A percentile compares a stretch with the other conserved stretches of the same genome.
phyloP scores from a whole-genome alignment of 495 filamentous ascomycete species.

The Lentithecium fluviatile region DNA sequence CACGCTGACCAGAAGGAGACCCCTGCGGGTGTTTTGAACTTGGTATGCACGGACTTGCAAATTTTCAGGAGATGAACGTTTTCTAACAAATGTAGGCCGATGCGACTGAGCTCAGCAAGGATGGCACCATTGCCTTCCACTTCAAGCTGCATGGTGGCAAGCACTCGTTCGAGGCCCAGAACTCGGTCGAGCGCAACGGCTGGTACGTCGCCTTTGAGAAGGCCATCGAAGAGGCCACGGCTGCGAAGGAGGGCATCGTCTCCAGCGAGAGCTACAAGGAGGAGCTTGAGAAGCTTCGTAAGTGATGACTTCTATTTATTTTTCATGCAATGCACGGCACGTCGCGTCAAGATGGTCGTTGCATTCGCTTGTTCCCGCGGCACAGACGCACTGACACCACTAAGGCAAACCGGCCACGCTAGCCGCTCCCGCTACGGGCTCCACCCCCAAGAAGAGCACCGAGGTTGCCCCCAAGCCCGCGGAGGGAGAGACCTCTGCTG shows the following conservation, averaged over 20 bases:
- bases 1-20: constrained; percentile 73
- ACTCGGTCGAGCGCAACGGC: constrained; percentile 75
- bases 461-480: constrained; percentile 37
- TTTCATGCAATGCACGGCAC: neutral
- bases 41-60: constrained; percentile 56
- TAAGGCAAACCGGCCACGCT: constrained; percentile 41
- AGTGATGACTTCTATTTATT: constrained; percentile 26
- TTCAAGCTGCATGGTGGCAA: constrained; percentile 83
- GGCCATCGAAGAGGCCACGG: constrained; percentile 54
- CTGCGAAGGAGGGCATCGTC: constrained; percentile 46
- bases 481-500: constrained; percentile 32
- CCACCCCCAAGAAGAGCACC: constrained; percentile 44
- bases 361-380: constrained; percentile 39
- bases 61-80: constrained; percentile 4
- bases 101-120: constrained; percentile 71
- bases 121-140: constrained; percentile 73
- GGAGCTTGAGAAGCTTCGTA: constrained; percentile 47
- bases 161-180: constrained; percentile 82
- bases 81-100: constrained; percentile 62
- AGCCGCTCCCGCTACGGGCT: constrained; percentile 35
- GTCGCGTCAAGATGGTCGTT: constrained; percentile 13
- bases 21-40: constrained; percentile 77
- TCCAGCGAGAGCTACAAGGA: constrained; percentile 50
- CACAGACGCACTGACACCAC: constrained; percentile 44
- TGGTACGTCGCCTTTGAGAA: constrained; percentile 69